Base-by-base conservation (phyloP, 2,329 filamentous ascomycete genomes). In the Fusarium sp. region DNA sequence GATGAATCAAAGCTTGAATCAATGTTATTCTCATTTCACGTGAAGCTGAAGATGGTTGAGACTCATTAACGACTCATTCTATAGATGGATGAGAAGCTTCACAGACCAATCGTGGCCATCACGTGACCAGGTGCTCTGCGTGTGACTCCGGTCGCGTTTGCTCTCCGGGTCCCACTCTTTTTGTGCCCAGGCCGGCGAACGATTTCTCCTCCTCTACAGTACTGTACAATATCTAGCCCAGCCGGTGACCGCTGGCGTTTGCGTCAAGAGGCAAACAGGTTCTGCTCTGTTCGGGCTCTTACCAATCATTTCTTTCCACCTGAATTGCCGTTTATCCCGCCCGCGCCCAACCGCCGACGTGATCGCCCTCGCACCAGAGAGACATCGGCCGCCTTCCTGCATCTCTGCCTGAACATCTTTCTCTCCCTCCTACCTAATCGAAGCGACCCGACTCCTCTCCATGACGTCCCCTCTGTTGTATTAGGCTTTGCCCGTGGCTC, bases 151-250 rank as follows among this genome's bases (percentile, higher is more conserved):
- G 61, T 62, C 70, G 67, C 71, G 72, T 73, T 52, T 52, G 48
- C 57, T 65, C 63, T 73, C 45, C 45, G 39, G 35, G 74, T 2
- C n/a, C 77, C 77, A 79, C 77, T 79, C 64, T 69, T 78, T 69
- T 56, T 65, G 45, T 68, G 56, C 33, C 20, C 56, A 58, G 33
- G 56, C 22, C 50, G 59, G 67, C 74, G 63, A 57, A 68, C 65
- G 54, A 64, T 72, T 72, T 73, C 76, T 52, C 56, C 56, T 39
- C 78, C 77, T 78, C 77, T 77, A 78, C 77, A 72, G 65, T 35
- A 41, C 62, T 62, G 31, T 57, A 10, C 66, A 69, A 71, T 61
- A 65, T 57, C 54, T 31, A 61, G 66, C 65, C 61, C 59, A 65
- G 71, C 67, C 61, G 39, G 59, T 69, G 65, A 65, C 64, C 65